Evolutionary conservation across 495 filamentous ascomycete species (phyloP).

Genomic region (Neohortaea acidophila): DNA sequence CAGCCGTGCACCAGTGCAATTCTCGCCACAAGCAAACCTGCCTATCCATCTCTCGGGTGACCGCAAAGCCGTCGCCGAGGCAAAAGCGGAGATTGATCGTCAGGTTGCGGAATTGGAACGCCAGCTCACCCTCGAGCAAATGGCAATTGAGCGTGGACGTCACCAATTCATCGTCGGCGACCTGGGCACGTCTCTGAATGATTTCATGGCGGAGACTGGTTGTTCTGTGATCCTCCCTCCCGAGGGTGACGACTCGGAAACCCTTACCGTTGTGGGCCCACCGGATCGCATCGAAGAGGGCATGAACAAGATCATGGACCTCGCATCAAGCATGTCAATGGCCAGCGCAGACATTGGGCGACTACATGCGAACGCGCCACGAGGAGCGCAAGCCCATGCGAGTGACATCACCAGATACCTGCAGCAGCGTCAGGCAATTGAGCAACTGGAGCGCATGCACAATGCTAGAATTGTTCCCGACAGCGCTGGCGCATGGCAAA

Average conservation of each 20-base stretch:
- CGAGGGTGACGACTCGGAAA: slow-evolving; percentile 56
- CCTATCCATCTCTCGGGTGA: slow-evolving; percentile 80
- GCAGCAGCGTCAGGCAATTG: slow-evolving; percentile 56
- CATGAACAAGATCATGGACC: slow-evolving; percentile 61
- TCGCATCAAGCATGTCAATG: slow-evolving; percentile 69
- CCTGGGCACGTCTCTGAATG: slow-evolving; percentile 55
- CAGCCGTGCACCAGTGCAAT: slow-evolving; percentile 48
- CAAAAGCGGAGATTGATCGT: slow-evolving; percentile 62
- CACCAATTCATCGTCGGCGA: slow-evolving; percentile 89
- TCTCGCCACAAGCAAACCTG: slow-evolving; percentile 47
- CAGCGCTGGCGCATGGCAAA: slow-evolving; percentile 54
- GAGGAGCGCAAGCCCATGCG: slow-evolving; percentile 59
- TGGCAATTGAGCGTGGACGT: slow-evolving; percentile 58
- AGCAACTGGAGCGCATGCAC: slow-evolving; percentile 59
- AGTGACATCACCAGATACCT: slow-evolving; percentile 74
- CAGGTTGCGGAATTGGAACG: slow-evolving; percentile 55
- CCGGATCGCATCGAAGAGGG: slow-evolving; percentile 53
- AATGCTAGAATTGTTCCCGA: slow-evolving; percentile 71
- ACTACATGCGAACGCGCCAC: slow-evolving; percentile 56
- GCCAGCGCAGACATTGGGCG: slow-evolving; percentile 61
- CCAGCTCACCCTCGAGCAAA: slow-evolving; percentile 52
- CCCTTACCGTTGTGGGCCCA: slow-evolving; percentile 70
- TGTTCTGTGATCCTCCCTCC: slow-evolving; percentile 74
- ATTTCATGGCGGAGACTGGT: slow-evolving; percentile 80
- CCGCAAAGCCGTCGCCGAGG: slow-evolving; percentile 63